Evolutionary conservation across 2,329 filamentous ascomycete genomes (phyloP).

Genomic region (Metarhizium humberi): DNA sequence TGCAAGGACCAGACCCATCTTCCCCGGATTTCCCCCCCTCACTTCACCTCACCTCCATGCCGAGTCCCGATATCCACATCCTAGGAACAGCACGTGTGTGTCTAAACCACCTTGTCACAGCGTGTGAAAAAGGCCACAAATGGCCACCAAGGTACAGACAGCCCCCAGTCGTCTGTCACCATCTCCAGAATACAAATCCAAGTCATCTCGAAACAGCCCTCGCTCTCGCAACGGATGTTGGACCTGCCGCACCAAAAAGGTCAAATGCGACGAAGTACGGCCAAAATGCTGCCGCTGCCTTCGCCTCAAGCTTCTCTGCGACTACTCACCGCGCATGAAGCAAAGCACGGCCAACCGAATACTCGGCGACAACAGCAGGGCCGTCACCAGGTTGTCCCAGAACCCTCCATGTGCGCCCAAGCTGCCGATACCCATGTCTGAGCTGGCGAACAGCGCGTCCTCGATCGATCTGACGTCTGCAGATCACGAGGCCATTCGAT

Average conservation of each 20-base stretch:
- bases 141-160: not conserved
- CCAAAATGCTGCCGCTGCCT: constrained; percentile 18
- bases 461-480: constrained; percentile 16
- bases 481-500: constrained; percentile 25
- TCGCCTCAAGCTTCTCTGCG: constrained; percentile 17
- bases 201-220: constrained; percentile 5
- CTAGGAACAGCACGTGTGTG: too few relatives aligned
- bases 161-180: not conserved
- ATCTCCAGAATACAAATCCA: not conserved
- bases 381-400: not conserved
- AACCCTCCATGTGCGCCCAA: constrained; percentile 1
- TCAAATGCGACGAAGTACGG: constrained; percentile 20
- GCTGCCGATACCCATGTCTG: constrained; percentile 1
- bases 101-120: too few relatives aligned
- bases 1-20: too few relatives aligned
- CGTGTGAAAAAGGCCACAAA: not conserved
- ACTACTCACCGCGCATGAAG: constrained; percentile 15
- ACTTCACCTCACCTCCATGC: too few relatives aligned
- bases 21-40: too few relatives aligned
- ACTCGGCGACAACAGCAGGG: not conserved
- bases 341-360: constrained; percentile 2
- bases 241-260: constrained; percentile 21
- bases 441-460: constrained; percentile 7
- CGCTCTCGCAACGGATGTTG: constrained; percentile 15
- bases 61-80: too few relatives aligned